Base-by-base conservation (phyloP, 129 eudicot genomes). In the Artemisia tridentata region DNA sequence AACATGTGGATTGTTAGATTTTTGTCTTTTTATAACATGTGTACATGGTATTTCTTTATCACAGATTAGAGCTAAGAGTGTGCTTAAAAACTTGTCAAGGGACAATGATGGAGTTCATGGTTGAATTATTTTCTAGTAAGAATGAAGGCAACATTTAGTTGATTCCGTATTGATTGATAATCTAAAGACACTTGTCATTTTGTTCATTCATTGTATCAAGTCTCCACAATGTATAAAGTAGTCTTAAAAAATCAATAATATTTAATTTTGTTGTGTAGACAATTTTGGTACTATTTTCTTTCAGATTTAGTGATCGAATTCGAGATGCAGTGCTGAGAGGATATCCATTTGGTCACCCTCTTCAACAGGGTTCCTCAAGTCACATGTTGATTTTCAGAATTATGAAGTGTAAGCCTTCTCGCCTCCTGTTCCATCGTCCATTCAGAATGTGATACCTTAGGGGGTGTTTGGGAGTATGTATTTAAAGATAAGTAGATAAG, bases 321-420 rank as follows among this genome's bases (percentile, higher is more conserved):
- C 86, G 98, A 57, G 96, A 93, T 85, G 90, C 96, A 43, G 48
- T 85, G 71, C 92, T 85, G 66, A 96, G 98, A 29, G 98, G 98
- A 47, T 87, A 90, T 80, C 98, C 92, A 21, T 89, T 89, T 82
- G 98, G 96, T 52, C 84, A 82, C 78, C 92, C 92, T 53, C 96
- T 93, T 80, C 98, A 89, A 73, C 98, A 74, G 98, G 96, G 63
- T 93, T 93, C 72, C 84, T 85, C 45, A 93, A 25, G 29, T 25
- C 29, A 25, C 29, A 25, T 25, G 29, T 25, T 25, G 29, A 25
- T 25, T 25, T 2, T 25, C 4, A 25, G 29, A 25, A 25, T 25
- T 1, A 25, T 2, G 29, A 25, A 25, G 29, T 25, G 29, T 25
- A 25, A 25, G 29, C 29, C 29, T 25, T 25, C 29, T 25, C 29